phyloP scores from a whole-genome alignment of 148 eudicot genomes.

The Fallopia convolvulus region DNA sequence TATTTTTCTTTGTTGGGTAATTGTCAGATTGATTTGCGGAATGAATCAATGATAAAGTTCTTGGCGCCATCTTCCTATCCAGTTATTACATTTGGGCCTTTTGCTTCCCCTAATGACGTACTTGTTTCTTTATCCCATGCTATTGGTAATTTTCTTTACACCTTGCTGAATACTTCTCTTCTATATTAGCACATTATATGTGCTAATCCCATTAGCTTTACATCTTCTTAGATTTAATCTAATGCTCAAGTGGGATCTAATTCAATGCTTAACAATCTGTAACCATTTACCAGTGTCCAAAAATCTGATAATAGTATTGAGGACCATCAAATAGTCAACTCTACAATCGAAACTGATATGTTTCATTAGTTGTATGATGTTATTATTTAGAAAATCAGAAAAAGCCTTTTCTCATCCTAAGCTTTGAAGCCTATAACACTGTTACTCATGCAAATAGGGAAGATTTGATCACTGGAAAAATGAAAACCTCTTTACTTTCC shows the following conservation, averaged over 20 bases:
- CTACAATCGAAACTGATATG: background rate
- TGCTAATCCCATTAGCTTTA: background rate
- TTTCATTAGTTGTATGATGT: background rate
- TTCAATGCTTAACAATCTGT: background rate
- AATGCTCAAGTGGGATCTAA: background rate
- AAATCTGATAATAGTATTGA: background rate
- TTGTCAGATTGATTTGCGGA: slow-evolving; percentile 77
- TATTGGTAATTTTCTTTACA: slow-evolving; percentile 45
- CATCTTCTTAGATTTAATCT: background rate
- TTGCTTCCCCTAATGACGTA: slow-evolving; percentile 75
- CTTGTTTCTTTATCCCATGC: slow-evolving; percentile 72
- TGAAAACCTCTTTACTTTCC: background rate
- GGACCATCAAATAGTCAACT: background rate
- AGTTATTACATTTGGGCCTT: slow-evolving; percentile 86
- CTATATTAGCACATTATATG: background rate
- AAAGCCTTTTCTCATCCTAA: background rate
- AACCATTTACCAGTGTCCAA: background rate
- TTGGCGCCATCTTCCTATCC: slow-evolving; percentile 55
- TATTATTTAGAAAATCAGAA: background rate
- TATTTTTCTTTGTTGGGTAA: background rate
- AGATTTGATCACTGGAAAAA: background rate
- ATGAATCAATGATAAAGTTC: slow-evolving; percentile 58
- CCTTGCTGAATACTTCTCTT: background rate
- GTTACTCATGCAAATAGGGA: background rate
- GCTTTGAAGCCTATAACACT: background rate